Conservation (phyloP, 164 flowering plant genomes). For the Annona cherimola region DNA sequence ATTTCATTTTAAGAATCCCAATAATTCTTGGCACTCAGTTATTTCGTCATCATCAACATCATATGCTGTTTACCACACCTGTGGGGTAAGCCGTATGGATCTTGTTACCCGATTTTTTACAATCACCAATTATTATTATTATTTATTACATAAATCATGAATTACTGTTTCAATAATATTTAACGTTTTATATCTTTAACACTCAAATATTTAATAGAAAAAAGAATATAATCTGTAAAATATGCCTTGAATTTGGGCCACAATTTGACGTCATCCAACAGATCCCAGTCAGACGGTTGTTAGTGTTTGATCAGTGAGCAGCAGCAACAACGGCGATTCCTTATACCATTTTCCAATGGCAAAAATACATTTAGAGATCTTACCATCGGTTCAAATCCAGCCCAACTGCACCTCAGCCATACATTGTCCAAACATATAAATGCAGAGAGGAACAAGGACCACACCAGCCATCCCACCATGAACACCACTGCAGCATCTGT, state of each 20-base stretch:
- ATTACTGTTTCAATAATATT: too few species aligned
- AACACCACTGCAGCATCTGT: conserved; percentile 37
- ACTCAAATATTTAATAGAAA: too few species aligned
- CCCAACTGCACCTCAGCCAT: conserved; percentile 4
- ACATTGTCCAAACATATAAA: background rate
- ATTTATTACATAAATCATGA: too few species aligned
- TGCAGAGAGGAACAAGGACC: background rate
- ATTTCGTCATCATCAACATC: background rate
- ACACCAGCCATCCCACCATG: conserved; percentile 19
- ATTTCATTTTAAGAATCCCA: background rate
- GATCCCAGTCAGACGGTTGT: background rate
- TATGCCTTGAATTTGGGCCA: background rate
- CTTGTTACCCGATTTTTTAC: too few species aligned
- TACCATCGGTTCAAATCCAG: background rate
- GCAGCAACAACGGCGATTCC: background rate
- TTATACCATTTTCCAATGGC: background rate
- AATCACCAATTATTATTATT: too few species aligned
- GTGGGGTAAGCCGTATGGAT: too few species aligned
- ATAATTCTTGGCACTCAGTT: background rate
- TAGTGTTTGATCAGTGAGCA: background rate
- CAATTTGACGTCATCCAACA: background rate
- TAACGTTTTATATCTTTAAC: too few species aligned
- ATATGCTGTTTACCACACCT: too few species aligned
- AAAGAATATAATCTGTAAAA: too few species aligned
- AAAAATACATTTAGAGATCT: background rate